These are phyloP conservation scores for Paramecium octaurelia DNA, from an alignment of 73 alveolate species.

Conservation along the genomic window DNA sequence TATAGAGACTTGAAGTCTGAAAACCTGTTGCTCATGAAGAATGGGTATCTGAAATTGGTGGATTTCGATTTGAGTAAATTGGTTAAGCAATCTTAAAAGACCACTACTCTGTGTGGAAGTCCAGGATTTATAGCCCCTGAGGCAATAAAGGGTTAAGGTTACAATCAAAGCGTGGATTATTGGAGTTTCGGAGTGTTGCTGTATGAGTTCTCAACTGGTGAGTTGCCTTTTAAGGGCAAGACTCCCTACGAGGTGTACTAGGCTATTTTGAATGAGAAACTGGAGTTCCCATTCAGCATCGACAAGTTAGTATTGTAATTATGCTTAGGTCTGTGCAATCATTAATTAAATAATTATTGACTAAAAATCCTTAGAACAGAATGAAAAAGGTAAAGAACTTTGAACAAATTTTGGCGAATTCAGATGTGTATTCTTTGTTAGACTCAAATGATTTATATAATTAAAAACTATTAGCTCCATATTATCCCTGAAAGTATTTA, in stretches of 20 bases:
- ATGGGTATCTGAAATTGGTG: constrained; percentile 48
- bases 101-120: constrained; percentile 54
- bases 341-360: neutral
- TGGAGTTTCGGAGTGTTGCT: constrained; percentile 84
- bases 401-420: neutral
- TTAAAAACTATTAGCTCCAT: constrained; percentile 6
- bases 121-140: constrained; percentile 62
- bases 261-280: constrained; percentile 44
- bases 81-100: neutral
- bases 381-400: neutral
- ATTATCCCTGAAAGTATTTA: neutral
- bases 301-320: neutral
- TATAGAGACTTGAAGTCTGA: constrained; percentile 39
- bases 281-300: constrained; percentile 32
- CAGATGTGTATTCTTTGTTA: neutral
- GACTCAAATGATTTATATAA: neutral
- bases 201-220: constrained; percentile 76
- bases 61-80: constrained; percentile 53
- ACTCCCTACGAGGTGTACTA: constrained; percentile 54
- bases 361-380: neutral
- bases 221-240: constrained; percentile 76
- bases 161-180: constrained; percentile 76
- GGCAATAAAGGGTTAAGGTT: neutral
- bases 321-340: neutral
- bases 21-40: neutral